These are phyloP conservation scores for Candida xiaguanensis DNA, from an alignment of 805 yeast species.

Conservation along the genomic window DNA sequence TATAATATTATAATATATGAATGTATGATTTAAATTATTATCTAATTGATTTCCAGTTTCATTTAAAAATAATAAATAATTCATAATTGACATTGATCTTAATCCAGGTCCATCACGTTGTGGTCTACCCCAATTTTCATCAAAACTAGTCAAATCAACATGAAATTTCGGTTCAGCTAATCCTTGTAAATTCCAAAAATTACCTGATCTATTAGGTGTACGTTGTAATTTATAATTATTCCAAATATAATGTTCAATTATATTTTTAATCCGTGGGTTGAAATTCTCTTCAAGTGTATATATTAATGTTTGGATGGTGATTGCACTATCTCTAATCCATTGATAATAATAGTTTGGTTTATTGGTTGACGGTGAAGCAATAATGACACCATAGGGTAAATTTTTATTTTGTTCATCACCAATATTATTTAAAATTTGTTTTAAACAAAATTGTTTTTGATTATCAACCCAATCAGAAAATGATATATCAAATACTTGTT, in stretches of 20 bases:
- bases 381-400: conserved; percentile 54
- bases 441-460: conserved; percentile 3
- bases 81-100: conserved; percentile 59
- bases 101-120: conserved; percentile 94
- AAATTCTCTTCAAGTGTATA: conserved; percentile 18
- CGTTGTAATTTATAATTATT: conserved; percentile 62
- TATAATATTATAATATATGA: conserved; percentile 50
- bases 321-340: conserved; percentile 90
- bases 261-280: conserved; percentile 10
- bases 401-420: not conserved
- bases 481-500: not conserved
- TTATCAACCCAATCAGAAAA: conserved; percentile 2
- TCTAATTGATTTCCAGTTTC: not conserved
- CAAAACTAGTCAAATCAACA: conserved; percentile 61
- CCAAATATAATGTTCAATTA: conserved; percentile 59
- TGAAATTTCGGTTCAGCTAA: conserved; percentile 90
- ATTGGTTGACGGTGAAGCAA: conserved; percentile 76
- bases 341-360: conserved; percentile 82
- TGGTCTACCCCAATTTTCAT: conserved; percentile 85
- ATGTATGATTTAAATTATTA: conserved; percentile 21
- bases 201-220: conserved; percentile 65
- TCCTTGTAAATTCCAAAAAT: conserved; percentile 43
- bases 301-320: conserved; percentile 65
- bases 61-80: conserved; percentile 23
- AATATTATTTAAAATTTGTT: conserved; percentile 1